Conservation (phyloP, 2,329 filamentous ascomycete genomes). For the Zymoseptoria brevis region DNA sequence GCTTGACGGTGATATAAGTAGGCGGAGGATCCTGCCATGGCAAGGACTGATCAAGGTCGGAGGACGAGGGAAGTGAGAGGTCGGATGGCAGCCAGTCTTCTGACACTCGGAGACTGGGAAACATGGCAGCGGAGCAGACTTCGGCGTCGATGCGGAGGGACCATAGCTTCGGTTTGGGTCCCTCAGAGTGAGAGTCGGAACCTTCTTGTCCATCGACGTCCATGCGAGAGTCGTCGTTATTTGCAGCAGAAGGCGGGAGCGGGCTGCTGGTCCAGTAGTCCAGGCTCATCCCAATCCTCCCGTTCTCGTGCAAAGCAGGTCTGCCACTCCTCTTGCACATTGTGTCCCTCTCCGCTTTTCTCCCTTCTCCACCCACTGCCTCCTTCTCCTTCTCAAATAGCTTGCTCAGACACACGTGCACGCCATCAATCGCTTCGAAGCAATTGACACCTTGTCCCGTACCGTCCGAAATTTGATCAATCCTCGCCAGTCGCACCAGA, state of each 20-base stretch:
- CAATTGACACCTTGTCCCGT: constrained; percentile 61
- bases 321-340: constrained; percentile 63
- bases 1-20: constrained; percentile 42
- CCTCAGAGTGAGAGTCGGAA: neutral
- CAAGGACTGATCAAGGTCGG: constrained; percentile 51
- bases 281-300: constrained; percentile 59
- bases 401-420: constrained; percentile 61
- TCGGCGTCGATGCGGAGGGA: constrained; percentile 61
- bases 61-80: constrained; percentile 39
- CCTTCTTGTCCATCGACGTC: constrained; percentile 23
- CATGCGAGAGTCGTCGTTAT: constrained; percentile 29
- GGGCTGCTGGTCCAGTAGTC: constrained; percentile 57
- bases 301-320: constrained; percentile 62
- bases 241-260: neutral
- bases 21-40: constrained; percentile 64
- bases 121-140: constrained; percentile 38
- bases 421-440: constrained; percentile 66
- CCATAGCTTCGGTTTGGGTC: constrained; percentile 43
- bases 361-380: constrained; percentile 32
- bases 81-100: constrained; percentile 69
- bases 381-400: constrained; percentile 65
- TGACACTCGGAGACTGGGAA: constrained; percentile 60
- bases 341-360: constrained; percentile 41
- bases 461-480: constrained; percentile 56
- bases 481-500: constrained; percentile 57